A percentile compares a stretch with the other conserved stretches of the same genome.
phyloP scores from a whole-genome alignment of 1,284 basidiomycete genomes.

The Exobasidium rhododendri region DNA sequence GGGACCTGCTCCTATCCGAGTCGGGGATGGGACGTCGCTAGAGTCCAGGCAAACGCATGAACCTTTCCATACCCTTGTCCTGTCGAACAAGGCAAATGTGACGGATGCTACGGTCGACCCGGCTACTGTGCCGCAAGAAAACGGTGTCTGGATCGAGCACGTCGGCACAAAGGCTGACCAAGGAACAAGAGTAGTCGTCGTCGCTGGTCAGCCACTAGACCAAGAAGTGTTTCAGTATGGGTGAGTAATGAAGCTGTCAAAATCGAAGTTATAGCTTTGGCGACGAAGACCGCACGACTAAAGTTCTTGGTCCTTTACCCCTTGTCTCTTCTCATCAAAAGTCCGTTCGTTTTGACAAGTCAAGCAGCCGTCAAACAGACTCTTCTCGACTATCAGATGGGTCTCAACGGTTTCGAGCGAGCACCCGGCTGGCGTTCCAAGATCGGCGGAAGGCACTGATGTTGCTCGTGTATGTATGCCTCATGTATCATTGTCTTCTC shows the following conservation, averaged over 20 bases:
- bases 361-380: slow-evolving; percentile 77
- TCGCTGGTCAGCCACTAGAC: slow-evolving; percentile 82
- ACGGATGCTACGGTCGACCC: slow-evolving; percentile 55
- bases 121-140: slow-evolving; percentile 63
- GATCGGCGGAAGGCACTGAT: slow-evolving; percentile 58
- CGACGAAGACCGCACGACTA: neutral
- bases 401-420: slow-evolving; percentile 83
- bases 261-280: neutral
- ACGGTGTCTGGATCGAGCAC: slow-evolving; percentile 65
- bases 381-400: slow-evolving; percentile 74
- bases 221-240: slow-evolving; percentile 84
- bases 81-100: slow-evolving; percentile 54
- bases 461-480: no score
- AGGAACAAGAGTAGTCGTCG: slow-evolving; percentile 53
- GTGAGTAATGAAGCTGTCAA: slow-evolving; percentile 55
- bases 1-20: slow-evolving; percentile 64
- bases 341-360: slow-evolving; percentile 70
- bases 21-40: slow-evolving; percentile 56
- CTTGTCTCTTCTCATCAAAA: slow-evolving; percentile 25
- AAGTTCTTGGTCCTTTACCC: neutral
- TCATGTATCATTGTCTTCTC: no score
- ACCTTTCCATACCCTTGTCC: slow-evolving; percentile 70
- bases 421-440: slow-evolving; percentile 81
- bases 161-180: slow-evolving; percentile 17
- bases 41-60: slow-evolving; percentile 55